These are phyloP conservation scores for Raffaelea arxii DNA, from an alignment of 2,329 filamentous ascomycete species.

Conservation along the genomic window DNA sequence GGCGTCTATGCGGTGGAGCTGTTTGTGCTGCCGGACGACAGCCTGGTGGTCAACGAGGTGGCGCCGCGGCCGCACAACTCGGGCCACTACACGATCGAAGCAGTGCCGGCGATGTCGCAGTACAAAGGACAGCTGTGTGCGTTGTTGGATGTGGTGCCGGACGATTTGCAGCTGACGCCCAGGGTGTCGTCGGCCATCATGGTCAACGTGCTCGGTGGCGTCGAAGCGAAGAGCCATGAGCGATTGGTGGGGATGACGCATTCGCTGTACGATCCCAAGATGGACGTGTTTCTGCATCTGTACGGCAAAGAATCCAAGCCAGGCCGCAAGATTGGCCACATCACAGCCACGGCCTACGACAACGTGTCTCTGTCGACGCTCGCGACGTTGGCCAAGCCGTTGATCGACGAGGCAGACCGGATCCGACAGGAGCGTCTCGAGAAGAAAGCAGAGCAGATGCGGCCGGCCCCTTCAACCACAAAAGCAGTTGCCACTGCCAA, in stretches of 20 bases:
- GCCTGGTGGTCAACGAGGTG: slow-evolving; percentile 76
- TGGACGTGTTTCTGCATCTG: slow-evolving; percentile 60
- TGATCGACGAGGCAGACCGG: slow-evolving; percentile 55
- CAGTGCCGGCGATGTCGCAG: slow-evolving; percentile 63
- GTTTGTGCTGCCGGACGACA: slow-evolving; percentile 68
- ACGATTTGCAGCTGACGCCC: slow-evolving; percentile 44
- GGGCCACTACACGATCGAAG: slow-evolving; percentile 92
- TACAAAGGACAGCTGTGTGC: slow-evolving; percentile 84
- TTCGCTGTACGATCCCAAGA: slow-evolving; percentile 30
- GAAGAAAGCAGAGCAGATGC: slow-evolving; percentile 28
- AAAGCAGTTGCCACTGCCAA: not conserved
- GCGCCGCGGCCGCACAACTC: slow-evolving; percentile 80
- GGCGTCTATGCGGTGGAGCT: slow-evolving; percentile 96
- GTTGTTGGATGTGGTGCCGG: slow-evolving; percentile 57
- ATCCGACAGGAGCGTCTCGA: slow-evolving; percentile 45
- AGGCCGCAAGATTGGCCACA: slow-evolving; percentile 89
- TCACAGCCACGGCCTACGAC: slow-evolving; percentile 57
- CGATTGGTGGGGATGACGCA: slow-evolving; percentile 36
- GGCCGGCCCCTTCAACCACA: slow-evolving; percentile 15
- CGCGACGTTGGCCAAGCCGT: slow-evolving; percentile 48
- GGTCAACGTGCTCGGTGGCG: slow-evolving; percentile 71
- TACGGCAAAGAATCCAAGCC: slow-evolving; percentile 88
- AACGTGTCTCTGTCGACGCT: slow-evolving; percentile 54
- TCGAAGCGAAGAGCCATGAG: slow-evolving; percentile 52
- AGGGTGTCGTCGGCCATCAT: slow-evolving; percentile 59